Percentiles rank a stretch among this genome's conserved stretches.
Evolutionary conservation across 2,329 filamentous ascomycete genomes (phyloP).

Genomic region (Phialocephala sp.): DNA sequence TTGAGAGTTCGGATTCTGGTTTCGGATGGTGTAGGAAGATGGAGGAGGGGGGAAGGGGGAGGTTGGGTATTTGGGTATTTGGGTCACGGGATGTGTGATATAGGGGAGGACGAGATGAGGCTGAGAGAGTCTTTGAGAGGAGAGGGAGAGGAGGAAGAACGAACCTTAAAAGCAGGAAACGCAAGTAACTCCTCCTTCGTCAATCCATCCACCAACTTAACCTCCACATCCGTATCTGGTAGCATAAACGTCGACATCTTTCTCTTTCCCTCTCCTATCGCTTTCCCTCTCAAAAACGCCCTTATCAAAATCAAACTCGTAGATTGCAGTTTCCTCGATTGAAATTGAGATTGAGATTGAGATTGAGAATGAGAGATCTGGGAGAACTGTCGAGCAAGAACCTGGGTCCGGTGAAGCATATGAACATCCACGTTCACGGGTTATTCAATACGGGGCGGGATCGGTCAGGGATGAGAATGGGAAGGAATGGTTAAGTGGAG

Average conservation of each 20-base stretch:
- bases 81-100: background rate
- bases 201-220: background rate
- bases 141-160: background rate
- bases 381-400: background rate
- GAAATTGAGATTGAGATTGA: no score
- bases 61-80: no score
- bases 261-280: no score
- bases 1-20: background rate
- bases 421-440: background rate
- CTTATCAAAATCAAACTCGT: background rate
- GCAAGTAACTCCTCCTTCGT: background rate
- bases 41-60: background rate
- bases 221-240: background rate
- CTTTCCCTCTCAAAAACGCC: no score
- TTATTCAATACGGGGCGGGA: no score
- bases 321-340: background rate
- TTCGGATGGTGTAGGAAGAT: background rate
- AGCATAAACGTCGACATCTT: conserved; percentile 7
- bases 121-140: background rate
- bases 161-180: conserved; percentile 3
- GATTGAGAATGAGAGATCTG: no score
- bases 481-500: background rate
- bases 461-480: background rate
- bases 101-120: background rate
- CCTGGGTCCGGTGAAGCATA: background rate